Base-by-base conservation (phyloP, 1,284 basidiomycete genomes). In the Cutaneotrichosporon arboriforme region DNA sequence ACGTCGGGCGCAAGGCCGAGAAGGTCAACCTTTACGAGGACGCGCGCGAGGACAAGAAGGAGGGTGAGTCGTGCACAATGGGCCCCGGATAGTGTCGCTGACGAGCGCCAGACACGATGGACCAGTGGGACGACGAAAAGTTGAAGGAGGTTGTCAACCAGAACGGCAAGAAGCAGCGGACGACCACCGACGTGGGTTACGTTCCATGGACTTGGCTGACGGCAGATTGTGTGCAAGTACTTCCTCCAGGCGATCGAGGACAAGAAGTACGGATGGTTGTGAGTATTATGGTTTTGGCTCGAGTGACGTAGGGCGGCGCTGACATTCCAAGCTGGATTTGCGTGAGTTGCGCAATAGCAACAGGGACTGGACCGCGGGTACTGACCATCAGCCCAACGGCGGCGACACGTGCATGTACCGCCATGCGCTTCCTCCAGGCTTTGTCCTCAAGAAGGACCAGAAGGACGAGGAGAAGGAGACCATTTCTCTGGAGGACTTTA, bases 11-110 rank as follows among this genome's bases (percentile, higher is more conserved):
- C 58, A 97, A 96, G 76, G 86, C 87, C 44, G 89, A 94, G 73
- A 98, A 98, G 84, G 91, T 87, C 80, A 93, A 97, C 75, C 69
- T 98, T 61, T 99, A 99, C 73, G 87, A 85, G 69, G 94, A 99
- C 74, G 80, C 75, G 58, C 80, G 94, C 61, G 85, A 88, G 49
- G 65, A 68, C 47, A 72, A 76, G 46, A 77, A 93, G 76, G 73
- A 83, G 65, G 76, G 79, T 56, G 88, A 88, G 88, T 59, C 75
- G 26, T 15, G 15, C 44, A 60, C 60, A 64, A 52, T 42, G 20
- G 14, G 34, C n/a, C n/a, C n/a, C n/a, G n/a, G n/a, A n/a, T n/a
- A n/a, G 14, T 17, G 26, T 33, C 8, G 36, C 44, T 53, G 23
- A 33, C 18, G 39, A 34, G n/a, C n/a, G 22, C 31, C 62, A 88